Percentiles rank a stretch among this genome's conserved stretches.
Evolutionary conservation across 1,284 basidiomycete genomes (phyloP).

Genomic region (Volvariella volvacea): DNA sequence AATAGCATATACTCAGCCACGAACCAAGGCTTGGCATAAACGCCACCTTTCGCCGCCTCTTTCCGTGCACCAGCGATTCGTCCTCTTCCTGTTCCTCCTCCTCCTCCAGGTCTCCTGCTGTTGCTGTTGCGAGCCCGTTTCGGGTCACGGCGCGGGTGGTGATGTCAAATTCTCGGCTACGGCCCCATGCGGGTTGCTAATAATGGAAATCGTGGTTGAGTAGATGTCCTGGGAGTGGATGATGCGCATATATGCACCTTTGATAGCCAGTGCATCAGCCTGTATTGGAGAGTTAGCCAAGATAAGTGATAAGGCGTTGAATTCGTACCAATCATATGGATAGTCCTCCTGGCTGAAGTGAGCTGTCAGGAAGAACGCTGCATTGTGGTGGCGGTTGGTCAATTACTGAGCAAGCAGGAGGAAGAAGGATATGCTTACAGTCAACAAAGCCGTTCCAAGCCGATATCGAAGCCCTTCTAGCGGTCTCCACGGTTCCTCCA

Average conservation of each 20-base stretch:
- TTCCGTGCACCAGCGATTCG: constrained; percentile 56
- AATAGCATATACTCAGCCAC: constrained; percentile 19
- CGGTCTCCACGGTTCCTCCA: constrained; percentile 73
- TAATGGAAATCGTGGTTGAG: too few species aligned
- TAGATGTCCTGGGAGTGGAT: too few species aligned
- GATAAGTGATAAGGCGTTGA: constrained; percentile 7
- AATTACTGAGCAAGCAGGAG: background rate
- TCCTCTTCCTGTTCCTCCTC: constrained; percentile 54
- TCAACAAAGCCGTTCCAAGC: constrained; percentile 85
- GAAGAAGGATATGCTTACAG: constrained; percentile 39
- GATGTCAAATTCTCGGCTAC: constrained; percentile 80
- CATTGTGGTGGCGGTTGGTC: background rate
- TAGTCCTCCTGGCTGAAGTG: constrained; percentile 83
- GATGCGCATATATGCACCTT: constrained; percentile 40
- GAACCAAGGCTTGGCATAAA: constrained; percentile 72
- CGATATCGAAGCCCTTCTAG: constrained; percentile 64
- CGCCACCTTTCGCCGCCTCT: constrained; percentile 65
- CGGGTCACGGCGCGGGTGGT: constrained; percentile 66
- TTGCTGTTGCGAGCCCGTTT: constrained; percentile 54
- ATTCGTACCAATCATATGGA: constrained; percentile 66
- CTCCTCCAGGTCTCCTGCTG: constrained; percentile 69
- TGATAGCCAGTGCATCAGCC: constrained; percentile 81
- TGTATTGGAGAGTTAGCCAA: constrained; percentile 19
- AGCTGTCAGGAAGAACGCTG: constrained; percentile 81
- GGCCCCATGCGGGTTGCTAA: constrained; percentile 80